These are phyloP conservation scores for Penicillium olsonii DNA, from an alignment of 2,329 filamentous ascomycete species.

Conservation along the genomic window DNA sequence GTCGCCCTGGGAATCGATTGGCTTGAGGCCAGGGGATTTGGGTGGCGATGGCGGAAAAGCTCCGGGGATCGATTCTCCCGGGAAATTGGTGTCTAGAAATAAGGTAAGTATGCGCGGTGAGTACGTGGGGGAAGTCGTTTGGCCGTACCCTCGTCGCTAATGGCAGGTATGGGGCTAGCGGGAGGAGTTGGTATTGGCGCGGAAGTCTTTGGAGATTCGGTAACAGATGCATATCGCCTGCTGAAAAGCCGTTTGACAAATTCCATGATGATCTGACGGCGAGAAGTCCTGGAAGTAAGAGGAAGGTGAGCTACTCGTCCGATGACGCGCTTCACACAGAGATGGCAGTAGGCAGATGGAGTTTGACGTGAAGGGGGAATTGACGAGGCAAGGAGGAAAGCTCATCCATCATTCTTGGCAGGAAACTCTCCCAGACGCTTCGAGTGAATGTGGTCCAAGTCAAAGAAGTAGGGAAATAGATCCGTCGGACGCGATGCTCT, in stretches of 20 bases:
- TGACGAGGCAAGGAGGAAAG: background rate
- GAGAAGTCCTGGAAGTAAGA: background rate
- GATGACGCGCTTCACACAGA: conserved; percentile 10
- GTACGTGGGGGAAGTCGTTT: background rate
- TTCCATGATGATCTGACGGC: conserved; percentile 1
- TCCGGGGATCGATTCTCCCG: conserved; percentile 15
- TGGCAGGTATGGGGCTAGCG: background rate
- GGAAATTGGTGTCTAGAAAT: background rate
- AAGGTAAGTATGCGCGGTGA: conserved; percentile 5
- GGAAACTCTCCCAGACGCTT: conserved; percentile 4
- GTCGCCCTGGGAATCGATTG: conserved; percentile 2
- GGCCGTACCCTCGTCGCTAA: conserved; percentile 1
- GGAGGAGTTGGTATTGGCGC: background rate
- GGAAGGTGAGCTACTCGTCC: conserved; percentile 3
- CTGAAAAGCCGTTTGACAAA: conserved; percentile 9
- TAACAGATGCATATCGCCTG: background rate
- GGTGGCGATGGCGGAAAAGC: conserved; percentile 20
- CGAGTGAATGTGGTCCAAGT: no score
- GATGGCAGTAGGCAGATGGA: conserved; percentile 1
- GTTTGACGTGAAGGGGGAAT: background rate
- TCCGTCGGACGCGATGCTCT: background rate
- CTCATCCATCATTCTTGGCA: conserved; percentile 20
- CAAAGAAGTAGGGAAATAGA: background rate
- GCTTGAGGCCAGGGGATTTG: conserved; percentile 15
- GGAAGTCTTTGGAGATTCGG: background rate